These are phyloP conservation scores for Crucihimalaya himalaica DNA, from an alignment of 345 rosid genomes.

Conservation along the genomic window DNA sequence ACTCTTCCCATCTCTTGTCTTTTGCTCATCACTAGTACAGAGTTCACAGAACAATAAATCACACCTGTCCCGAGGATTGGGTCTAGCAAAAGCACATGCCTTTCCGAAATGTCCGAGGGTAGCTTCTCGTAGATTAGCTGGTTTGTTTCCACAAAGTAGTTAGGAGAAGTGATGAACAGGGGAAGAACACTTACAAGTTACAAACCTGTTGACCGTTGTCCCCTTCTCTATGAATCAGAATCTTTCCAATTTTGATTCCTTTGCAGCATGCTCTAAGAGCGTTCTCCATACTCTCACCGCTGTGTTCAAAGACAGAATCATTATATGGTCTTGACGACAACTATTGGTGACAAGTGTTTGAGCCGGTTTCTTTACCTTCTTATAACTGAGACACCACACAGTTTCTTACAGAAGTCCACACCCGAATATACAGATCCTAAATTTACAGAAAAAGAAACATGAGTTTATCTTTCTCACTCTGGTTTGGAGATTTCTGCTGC, in stretches of 20 bases:
- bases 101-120: constrained; percentile 81
- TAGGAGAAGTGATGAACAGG: constrained; percentile 2
- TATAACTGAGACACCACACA: constrained; percentile 90
- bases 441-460: neutral
- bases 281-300: constrained; percentile 98
- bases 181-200: constrained; percentile 45
- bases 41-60: constrained; percentile 15
- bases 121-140: constrained; percentile 91
- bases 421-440: constrained; percentile 93
- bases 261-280: constrained; percentile 96
- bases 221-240: constrained; percentile 93
- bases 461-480: neutral
- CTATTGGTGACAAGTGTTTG: neutral
- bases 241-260: constrained; percentile 94
- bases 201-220: constrained; percentile 88
- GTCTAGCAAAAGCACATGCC: constrained; percentile 86
- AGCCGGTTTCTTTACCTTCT: constrained; percentile 59
- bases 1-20: neutral
- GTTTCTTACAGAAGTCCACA: constrained; percentile 92
- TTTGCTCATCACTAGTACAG: neutral
- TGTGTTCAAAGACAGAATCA: constrained; percentile 22
- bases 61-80: constrained; percentile 95
- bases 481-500: neutral
- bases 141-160: constrained; percentile 1
- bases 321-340: neutral